Conservation (phyloP, 345 rosid genomes). For the Bruguiera sexangula region DNA sequence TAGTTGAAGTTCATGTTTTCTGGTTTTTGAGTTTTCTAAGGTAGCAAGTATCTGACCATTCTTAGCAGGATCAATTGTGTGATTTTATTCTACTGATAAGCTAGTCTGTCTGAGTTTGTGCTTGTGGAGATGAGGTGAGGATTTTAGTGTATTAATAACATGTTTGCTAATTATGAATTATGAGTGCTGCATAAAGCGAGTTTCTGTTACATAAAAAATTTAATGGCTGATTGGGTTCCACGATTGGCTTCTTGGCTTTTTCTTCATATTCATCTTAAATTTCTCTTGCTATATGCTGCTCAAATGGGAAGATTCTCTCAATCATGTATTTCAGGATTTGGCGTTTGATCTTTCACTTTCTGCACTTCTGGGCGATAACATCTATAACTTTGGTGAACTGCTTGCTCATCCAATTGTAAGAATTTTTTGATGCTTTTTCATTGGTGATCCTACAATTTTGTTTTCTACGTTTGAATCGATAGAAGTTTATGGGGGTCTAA, state of each 20-base stretch:
- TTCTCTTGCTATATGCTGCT: background rate
- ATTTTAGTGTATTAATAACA: background rate
- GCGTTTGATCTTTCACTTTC: conserved; percentile 97
- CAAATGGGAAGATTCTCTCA: background rate
- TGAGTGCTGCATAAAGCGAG: background rate
- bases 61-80: no score
- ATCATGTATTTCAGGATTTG: conserved; percentile 60
- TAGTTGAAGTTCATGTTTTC: no score
- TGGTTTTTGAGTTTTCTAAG: no score
- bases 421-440: conserved; percentile 3
- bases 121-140: background rate
- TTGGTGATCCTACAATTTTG: background rate
- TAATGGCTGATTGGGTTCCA: background rate
- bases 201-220: no score
- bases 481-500: background rate
- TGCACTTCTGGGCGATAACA: conserved; percentile 96
- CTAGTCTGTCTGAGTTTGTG: background rate
- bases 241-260: background rate
- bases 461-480: background rate
- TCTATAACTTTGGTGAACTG: conserved; percentile 97
- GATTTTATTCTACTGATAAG: background rate
- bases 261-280: background rate
- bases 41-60: no score
- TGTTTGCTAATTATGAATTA: background rate
- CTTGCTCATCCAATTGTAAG: conserved; percentile 99